Conservation (phyloP, 208 protist genomes). For the Trypanosoma mega region DNA sequence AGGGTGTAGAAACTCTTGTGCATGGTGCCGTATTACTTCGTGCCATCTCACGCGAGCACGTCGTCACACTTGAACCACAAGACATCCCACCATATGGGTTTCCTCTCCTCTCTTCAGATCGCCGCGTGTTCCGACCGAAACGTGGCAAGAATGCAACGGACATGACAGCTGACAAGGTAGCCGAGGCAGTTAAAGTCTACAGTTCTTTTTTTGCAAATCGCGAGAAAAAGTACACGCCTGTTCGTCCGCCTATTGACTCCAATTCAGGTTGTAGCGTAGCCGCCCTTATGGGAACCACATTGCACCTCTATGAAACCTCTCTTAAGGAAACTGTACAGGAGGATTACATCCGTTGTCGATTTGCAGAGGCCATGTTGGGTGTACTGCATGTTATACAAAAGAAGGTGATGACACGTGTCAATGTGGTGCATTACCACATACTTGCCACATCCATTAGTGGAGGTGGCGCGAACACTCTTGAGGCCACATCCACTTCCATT, state of each 20-base stretch:
- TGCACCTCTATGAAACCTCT: constrained; percentile 87
- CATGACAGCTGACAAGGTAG: constrained; percentile 53
- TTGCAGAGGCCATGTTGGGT: constrained; percentile 81
- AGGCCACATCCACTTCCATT: constrained; percentile 43
- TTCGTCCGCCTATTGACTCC: constrained; percentile 58
- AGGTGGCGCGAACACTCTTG: constrained; percentile 20
- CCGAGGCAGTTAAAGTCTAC: constrained; percentile 56
- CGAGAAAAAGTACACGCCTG: constrained; percentile 49
- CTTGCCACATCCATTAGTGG: constrained; percentile 58
- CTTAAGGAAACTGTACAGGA: constrained; percentile 64
- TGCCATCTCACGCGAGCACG: constrained; percentile 65
- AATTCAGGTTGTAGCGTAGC: constrained; percentile 78
- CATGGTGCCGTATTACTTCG: constrained; percentile 76
- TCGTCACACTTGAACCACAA: constrained; percentile 27
- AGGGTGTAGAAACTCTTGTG: constrained; percentile 79
- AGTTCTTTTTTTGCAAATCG: constrained; percentile 57
- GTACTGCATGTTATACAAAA: constrained; percentile 61
- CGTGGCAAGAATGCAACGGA: constrained; percentile 45
- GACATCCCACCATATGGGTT: constrained; percentile 49
- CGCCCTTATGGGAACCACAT: constrained; percentile 57
- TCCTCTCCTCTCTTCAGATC: constrained; percentile 79
- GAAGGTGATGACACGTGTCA: constrained; percentile 59
- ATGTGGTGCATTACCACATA: constrained; percentile 84
- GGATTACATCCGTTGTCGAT: constrained; percentile 71
- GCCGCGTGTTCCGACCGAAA: constrained; percentile 39